Evolutionary conservation across 495 filamentous ascomycete species (phyloP).

Genomic region (Aspergillus sparsus): DNA sequence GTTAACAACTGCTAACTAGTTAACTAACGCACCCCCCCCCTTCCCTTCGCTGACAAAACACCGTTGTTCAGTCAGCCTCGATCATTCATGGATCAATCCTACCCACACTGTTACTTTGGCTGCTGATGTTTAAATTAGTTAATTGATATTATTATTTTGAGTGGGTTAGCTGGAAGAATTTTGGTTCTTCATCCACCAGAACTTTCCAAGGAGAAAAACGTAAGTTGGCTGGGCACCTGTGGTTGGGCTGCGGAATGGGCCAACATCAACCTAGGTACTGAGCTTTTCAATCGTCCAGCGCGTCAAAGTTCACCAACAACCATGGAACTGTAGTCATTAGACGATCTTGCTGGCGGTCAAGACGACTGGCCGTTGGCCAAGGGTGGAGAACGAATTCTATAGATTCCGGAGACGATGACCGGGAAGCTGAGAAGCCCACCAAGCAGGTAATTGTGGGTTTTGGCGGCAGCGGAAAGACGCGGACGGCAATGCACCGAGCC

Average conservation of each 20-base stretch:
- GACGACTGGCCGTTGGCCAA: conserved; percentile 18
- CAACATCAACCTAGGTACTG: too few relatives aligned
- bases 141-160: too few relatives aligned
- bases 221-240: conserved; percentile 3
- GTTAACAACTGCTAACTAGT: neutral
- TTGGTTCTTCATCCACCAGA: too few relatives aligned
- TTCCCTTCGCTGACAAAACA: neutral
- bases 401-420: conserved; percentile 21
- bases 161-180: too few relatives aligned
- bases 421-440: conserved; percentile 18
- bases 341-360: conserved; percentile 20
- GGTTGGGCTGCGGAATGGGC: neutral
- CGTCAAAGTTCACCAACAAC: conserved; percentile 3
- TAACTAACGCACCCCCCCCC: neutral
- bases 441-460: conserved; percentile 27
- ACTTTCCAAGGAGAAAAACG: neutral
- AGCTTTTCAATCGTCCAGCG: too few relatives aligned
- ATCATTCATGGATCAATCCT: neutral
- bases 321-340: conserved; percentile 17
- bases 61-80: conserved; percentile 1
- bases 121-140: too few relatives aligned
- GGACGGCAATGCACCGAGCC: conserved; percentile 45
- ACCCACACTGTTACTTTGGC: neutral
- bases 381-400: conserved; percentile 19
- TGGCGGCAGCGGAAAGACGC: conserved; percentile 44